Evolutionary conservation across 257 asterid genomes (phyloP).

Genomic region (Nyctanthes arbortristis): DNA sequence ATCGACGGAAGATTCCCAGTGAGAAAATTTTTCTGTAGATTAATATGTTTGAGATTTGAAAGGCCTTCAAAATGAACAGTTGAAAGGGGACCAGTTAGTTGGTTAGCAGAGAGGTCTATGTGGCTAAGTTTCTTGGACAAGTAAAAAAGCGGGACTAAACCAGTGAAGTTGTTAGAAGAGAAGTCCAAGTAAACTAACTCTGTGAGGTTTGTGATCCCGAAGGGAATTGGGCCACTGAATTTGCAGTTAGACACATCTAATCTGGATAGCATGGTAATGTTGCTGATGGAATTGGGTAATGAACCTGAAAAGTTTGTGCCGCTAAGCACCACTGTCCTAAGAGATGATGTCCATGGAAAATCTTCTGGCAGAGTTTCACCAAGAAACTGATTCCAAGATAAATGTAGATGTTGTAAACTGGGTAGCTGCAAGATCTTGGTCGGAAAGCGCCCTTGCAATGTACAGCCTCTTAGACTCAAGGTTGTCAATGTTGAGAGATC

Average conservation of each 20-base stretch:
- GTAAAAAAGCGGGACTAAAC: conserved; percentile 34
- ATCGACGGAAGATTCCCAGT: conserved; percentile 28
- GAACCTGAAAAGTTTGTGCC: conserved; percentile 34
- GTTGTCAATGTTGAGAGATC: conserved; percentile 31
- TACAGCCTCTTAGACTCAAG: conserved; percentile 41
- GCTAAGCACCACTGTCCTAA: conserved; percentile 23
- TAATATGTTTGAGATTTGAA: conserved; percentile 16
- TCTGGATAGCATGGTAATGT: conserved; percentile 29
- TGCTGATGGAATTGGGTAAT: conserved; percentile 33
- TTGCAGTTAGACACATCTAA: conserved; percentile 28
- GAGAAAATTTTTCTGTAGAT: conserved; percentile 27
- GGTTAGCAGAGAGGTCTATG: conserved; percentile 25
- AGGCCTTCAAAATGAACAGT: conserved; percentile 32
- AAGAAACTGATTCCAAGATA: conserved; percentile 30
- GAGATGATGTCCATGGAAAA: conserved; percentile 18
- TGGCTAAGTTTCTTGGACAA: conserved; percentile 26
- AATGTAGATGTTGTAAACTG: conserved; percentile 34
- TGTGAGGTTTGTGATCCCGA: conserved; percentile 22
- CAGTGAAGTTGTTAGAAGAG: conserved; percentile 32
- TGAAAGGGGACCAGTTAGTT: conserved; percentile 28
- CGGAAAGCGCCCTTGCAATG: conserved; percentile 47
- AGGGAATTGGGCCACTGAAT: conserved; percentile 37
- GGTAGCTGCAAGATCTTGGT: conserved; percentile 33
- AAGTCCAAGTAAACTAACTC: conserved; percentile 38
- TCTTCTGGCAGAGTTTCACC: conserved; percentile 27